Evolutionary conservation across 2,329 filamentous ascomycete species (phyloP).

Genomic region (Thyridium curvatum): DNA sequence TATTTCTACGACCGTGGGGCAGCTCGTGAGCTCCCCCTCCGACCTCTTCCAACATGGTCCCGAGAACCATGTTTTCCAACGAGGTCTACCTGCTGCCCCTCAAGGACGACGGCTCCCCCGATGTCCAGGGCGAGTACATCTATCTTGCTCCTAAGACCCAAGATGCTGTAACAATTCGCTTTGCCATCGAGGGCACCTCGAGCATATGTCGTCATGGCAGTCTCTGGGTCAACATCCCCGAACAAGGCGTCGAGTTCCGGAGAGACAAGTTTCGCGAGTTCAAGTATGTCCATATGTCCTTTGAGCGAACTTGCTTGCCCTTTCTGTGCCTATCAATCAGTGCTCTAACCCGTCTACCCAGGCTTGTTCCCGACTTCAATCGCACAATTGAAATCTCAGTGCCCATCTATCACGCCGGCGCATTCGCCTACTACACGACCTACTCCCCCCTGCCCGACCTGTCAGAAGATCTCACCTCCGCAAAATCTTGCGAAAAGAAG

Average conservation of each 20-base stretch:
- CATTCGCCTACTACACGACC: slow-evolving; percentile 91
- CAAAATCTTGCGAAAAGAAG: slow-evolving; percentile 46
- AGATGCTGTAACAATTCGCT: slow-evolving; percentile 74
- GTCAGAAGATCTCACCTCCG: slow-evolving; percentile 46
- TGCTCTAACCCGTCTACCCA: slow-evolving; percentile 23
- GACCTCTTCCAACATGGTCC: slow-evolving; percentile 41
- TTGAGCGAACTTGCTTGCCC: neutral
- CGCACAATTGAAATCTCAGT: slow-evolving; percentile 85
- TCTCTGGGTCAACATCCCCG: slow-evolving; percentile 93
- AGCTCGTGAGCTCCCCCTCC: neutral
- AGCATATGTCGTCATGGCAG: slow-evolving; percentile 93
- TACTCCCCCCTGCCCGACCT: slow-evolving; percentile 82
- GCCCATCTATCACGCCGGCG: slow-evolving; percentile 73
- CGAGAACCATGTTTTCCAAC: slow-evolving; percentile 56
- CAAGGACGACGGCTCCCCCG: slow-evolving; percentile 87
- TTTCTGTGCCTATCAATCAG: neutral
- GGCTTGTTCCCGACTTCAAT: slow-evolving; percentile 88
- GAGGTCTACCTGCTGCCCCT: slow-evolving; percentile 84
- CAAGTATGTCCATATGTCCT: slow-evolving; percentile 55
- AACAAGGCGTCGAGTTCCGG: slow-evolving; percentile 66
- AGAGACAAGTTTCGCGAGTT: slow-evolving; percentile 79
- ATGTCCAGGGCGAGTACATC: slow-evolving; percentile 76
- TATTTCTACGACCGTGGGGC: neutral
- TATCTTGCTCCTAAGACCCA: slow-evolving; percentile 73
- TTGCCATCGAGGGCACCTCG: slow-evolving; percentile 89